Evolutionary conservation across 306 rosid species (phyloP), one percentile per base, ranked within the genome.

Genomic region (Rosa persica): DNA sequence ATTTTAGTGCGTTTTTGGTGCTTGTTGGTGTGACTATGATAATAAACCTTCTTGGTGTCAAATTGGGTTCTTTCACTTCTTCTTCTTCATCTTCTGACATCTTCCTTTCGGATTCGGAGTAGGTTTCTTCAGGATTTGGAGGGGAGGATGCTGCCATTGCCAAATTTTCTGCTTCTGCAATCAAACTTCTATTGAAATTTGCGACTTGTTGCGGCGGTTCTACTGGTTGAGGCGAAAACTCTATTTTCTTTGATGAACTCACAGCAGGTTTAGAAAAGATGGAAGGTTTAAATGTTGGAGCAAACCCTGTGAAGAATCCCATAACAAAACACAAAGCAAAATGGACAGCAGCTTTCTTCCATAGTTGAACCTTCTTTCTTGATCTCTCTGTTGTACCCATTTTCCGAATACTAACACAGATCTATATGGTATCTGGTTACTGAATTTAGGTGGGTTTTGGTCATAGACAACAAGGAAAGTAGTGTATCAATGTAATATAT

Each of bases 271-370:
- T 78, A 5, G 83, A 65, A 73, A 81, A 84, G 10, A 82, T 25
- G 42, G 88, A 89, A 80, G 85, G 76, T 64, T 89, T 90, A 51
- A 92, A 92, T 19, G 98, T 79, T 67, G 98, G 98, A 86, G 96
- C 93, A 60, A 95, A 88, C 40, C 98, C 98, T 13, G 98, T 87
- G 72, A 95, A 92, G 79, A 95, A 91, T 25, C 98, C 98, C 92
- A 91, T 88, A 11, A 90, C 87, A 80, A 95, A 95, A 78, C 98
- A 95, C 15, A 95, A 72, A 76, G 89, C 87, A 76, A 95, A 95
- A 76, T 95, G 98, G 65, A 87, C 86, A 43, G 89, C 84, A 58
- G 96, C 98, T 77, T 88, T 91, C 81, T 92, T 92, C 93, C 98
- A 95, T 64, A 91, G n/a, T 38, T 82, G 98, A 52, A 76, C 83